phyloP scores from a whole-genome alignment of 1,284 basidiomycete species.

The Laetiporus sulphureus region DNA sequence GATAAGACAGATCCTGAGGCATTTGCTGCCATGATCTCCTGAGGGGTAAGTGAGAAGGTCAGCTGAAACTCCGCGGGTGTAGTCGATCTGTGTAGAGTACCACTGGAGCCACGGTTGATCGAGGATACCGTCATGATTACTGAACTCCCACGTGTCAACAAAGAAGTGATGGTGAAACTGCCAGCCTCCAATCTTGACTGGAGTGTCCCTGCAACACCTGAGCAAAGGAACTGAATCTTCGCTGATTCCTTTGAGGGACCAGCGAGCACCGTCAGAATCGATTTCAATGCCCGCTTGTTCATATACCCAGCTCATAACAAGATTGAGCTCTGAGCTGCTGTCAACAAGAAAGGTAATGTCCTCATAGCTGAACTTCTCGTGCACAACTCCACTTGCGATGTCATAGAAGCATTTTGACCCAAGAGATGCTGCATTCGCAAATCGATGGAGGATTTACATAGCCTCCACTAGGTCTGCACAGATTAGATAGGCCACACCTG shows the following conservation, averaged over 20 bases:
- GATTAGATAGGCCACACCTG: not conserved
- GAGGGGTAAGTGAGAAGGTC: not conserved
- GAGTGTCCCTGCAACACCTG: conserved; percentile 18
- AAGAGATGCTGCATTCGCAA: not conserved
- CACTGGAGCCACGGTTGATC: conserved; percentile 26
- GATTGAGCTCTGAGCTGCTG: not conserved
- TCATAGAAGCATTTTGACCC: not conserved
- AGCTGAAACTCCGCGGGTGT: conserved; percentile 1
- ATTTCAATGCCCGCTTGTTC: conserved; percentile 8
- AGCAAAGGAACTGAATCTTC: conserved; percentile 15
- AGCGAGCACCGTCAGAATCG: conserved; percentile 21
- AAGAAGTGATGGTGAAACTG: conserved; percentile 3
- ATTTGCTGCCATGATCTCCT: not conserved
- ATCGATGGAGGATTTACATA: not conserved
- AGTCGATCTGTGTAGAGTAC: conserved; percentile 19
- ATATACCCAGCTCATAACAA: not conserved
- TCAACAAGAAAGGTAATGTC: not conserved
- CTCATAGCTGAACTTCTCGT: not conserved
- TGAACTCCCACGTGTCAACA: too few relatives aligned
- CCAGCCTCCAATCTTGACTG: conserved; percentile 13
- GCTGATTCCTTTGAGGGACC: conserved; percentile 25
- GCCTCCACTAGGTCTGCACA: not conserved
- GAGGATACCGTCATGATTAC: conserved; percentile 23
- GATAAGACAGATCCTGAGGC: not conserved
- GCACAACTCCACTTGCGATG: not conserved